These are phyloP conservation scores for Zangia roseola DNA, from an alignment of 768 basidiomycete species.

Conservation along the genomic window DNA sequence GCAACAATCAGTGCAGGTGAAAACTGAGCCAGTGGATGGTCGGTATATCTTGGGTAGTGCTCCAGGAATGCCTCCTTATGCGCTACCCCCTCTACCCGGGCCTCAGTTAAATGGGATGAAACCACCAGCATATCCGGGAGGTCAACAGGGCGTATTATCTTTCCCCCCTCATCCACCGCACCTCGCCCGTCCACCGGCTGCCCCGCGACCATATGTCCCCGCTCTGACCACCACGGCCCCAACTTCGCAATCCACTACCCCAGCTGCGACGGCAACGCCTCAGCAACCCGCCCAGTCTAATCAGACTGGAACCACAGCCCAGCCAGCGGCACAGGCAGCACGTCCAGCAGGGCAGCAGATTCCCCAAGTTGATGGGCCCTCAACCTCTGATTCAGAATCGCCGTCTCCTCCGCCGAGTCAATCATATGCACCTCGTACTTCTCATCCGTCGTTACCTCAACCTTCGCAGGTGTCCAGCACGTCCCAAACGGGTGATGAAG, in stretches of 20 bases:
- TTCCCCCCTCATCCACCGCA: slow-evolving; percentile 42
- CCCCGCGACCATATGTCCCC: slow-evolving; percentile 25
- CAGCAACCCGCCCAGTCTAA: slow-evolving; percentile 18
- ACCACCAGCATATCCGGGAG: slow-evolving; percentile 50
- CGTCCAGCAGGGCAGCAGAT: slow-evolving; percentile 40
- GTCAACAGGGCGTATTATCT: slow-evolving; percentile 57
- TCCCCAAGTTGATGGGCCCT: slow-evolving; percentile 81
- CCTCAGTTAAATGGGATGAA: slow-evolving; percentile 60
- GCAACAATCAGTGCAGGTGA: slow-evolving; percentile 49
- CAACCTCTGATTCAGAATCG: slow-evolving; percentile 64
- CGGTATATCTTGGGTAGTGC: slow-evolving; percentile 59
- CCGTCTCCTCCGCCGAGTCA: slow-evolving; percentile 64
- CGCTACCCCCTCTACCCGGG: slow-evolving; percentile 61
- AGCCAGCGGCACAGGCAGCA: slow-evolving; percentile 16
- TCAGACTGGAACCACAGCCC: slow-evolving; percentile 16
- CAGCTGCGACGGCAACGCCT: slow-evolving; percentile 1
- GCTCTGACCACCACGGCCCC: slow-evolving; percentile 15
- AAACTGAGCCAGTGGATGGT: slow-evolving; percentile 70
- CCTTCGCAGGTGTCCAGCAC: slow-evolving; percentile 40
- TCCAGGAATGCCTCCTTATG: slow-evolving; percentile 44
- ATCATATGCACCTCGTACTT: slow-evolving; percentile 64
- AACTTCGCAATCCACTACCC: slow-evolving; percentile 14
- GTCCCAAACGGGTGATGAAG: slow-evolving; percentile 59
- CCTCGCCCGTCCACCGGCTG: slow-evolving; percentile 19
- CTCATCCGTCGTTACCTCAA: slow-evolving; percentile 78